Evolutionary conservation across 306 rosid genomes (phyloP), one percentile per base, ranked within the genome.

Genomic region (Ormosia semicastrata): DNA sequence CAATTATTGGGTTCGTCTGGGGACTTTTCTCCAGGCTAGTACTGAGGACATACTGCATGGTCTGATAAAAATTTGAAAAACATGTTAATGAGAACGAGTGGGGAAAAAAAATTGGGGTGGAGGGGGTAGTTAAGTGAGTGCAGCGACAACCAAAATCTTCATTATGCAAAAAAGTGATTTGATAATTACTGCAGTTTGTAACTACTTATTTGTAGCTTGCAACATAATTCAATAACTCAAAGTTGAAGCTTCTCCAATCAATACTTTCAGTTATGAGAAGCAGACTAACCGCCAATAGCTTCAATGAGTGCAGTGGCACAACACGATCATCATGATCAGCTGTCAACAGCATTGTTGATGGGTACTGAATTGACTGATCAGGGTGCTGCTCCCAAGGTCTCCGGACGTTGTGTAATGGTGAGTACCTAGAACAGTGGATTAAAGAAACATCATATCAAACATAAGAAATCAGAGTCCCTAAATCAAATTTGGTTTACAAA

Each of bases 281-380:
- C 41, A 67, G 6, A 92, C 96, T 86, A 80, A 93, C 99, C 85
- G 98, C 98, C 85, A 95, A 85, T 30, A 92, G 71, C 87, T 95
- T 93, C 88, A 92, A 85, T 0, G 98, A 89, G 87, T 95, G 97
- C 78, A 95, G 62, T 14, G 97, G 99, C 57, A 95, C 99, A 64
- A 95, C 99, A 62, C 99, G 95, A 69, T 95, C 99, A 78, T 95
- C 99, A 30, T 95, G 99, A 89, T 95, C 99, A 75, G 99, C 99
- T 0, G 99, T 95, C 90, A 95, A 77, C 71, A 95, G 73, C 97
- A 95, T 92, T 59, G 94, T 93, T 57, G 98, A 66, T 80, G 98
- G 99, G 82, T 95, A 95, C 88, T 93, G 99, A 69, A 73, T 39
- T 82, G 79, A 75, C 80, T 77, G 62, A 75, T 67, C 84, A 0